phyloP scores from a whole-genome alignment of 2,329 filamentous ascomycete species.

The Claviceps monticola region DNA sequence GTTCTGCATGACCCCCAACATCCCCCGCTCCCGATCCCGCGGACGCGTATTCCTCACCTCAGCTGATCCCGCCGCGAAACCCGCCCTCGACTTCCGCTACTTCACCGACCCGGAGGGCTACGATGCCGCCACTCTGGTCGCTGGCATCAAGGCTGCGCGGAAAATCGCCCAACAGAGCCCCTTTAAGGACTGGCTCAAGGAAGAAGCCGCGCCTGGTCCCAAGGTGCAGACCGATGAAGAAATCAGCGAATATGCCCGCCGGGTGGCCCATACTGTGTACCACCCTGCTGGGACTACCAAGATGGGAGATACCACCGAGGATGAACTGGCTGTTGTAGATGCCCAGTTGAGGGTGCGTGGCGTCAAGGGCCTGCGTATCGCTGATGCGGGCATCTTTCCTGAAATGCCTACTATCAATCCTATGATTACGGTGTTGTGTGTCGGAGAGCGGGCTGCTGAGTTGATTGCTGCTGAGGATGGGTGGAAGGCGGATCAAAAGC shows the following conservation, averaged over 20 bases:
- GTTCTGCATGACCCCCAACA: slow-evolving; percentile 91
- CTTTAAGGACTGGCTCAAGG: slow-evolving; percentile 73
- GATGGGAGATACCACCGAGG: slow-evolving; percentile 63
- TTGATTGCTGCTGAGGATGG: slow-evolving; percentile 58
- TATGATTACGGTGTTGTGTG: slow-evolving; percentile 75
- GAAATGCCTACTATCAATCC: slow-evolving; percentile 79
- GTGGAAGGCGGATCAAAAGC: slow-evolving; percentile 21
- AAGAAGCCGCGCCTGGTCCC: slow-evolving; percentile 67
- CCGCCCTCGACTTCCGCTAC: slow-evolving; percentile 77
- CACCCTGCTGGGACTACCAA: slow-evolving; percentile 82
- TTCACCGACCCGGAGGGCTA: slow-evolving; percentile 80
- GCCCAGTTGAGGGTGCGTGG: slow-evolving; percentile 57
- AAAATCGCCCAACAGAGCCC: slow-evolving; percentile 60
- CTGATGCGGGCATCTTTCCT: slow-evolving; percentile 79
- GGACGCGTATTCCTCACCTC: slow-evolving; percentile 68
- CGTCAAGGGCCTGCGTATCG: slow-evolving; percentile 61
- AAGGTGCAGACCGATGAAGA: slow-evolving; percentile 63
- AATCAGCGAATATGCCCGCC: slow-evolving; percentile 66
- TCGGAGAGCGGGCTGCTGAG: slow-evolving; percentile 76
- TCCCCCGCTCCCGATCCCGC: slow-evolving; percentile 66
- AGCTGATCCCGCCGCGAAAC: slow-evolving; percentile 61
- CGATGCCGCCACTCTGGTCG: slow-evolving; percentile 68
- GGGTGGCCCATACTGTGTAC: slow-evolving; percentile 77
- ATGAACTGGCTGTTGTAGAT: slow-evolving; percentile 70
- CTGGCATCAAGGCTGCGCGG: slow-evolving; percentile 64